A percentile compares a stretch with the other conserved stretches of the same genome.
phyloP scores from a whole-genome alignment of 495 filamentous ascomycete genomes.

The Penicillium roqueforti region DNA sequence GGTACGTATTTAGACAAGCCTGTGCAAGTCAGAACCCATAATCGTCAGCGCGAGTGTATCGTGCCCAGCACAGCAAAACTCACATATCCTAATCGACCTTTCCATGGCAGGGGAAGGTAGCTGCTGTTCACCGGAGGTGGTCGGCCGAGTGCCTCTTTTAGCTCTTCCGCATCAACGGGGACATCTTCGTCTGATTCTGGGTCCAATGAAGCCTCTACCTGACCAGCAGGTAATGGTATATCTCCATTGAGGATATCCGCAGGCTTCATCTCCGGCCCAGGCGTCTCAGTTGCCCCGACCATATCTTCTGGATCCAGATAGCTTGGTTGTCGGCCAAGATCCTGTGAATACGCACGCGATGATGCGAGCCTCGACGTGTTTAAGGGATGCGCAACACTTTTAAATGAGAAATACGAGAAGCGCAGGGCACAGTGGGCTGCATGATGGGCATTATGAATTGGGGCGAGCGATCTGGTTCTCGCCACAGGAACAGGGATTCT shows the following conservation, averaged over 20 bases:
- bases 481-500: constrained; percentile 23
- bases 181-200: constrained; percentile 48
- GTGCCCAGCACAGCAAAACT: constrained; percentile 26
- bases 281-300: constrained; percentile 7
- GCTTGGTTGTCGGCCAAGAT: neutral
- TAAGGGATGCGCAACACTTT: neutral
- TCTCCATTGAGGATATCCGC: constrained; percentile 22
- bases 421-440: neutral
- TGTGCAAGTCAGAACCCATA: constrained; percentile 29
- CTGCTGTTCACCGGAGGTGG: constrained; percentile 79
- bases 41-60: neutral
- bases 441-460: constrained; percentile 22
- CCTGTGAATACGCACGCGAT: constrained; percentile 7
- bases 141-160: constrained; percentile 51
- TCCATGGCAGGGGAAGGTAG: constrained; percentile 88
- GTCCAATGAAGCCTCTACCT: constrained; percentile 30
- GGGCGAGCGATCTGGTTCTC: constrained; percentile 20
- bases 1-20: constrained; percentile 91
- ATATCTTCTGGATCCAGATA: neutral
- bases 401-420: neutral
- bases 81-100: constrained; percentile 87
- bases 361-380: neutral
- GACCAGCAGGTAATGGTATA: constrained; percentile 10
- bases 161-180: constrained; percentile 39
- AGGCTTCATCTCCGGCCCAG: constrained; percentile 12